Conservation (phyloP, 306 rosid genomes). For the Cucumis melo region DNA sequence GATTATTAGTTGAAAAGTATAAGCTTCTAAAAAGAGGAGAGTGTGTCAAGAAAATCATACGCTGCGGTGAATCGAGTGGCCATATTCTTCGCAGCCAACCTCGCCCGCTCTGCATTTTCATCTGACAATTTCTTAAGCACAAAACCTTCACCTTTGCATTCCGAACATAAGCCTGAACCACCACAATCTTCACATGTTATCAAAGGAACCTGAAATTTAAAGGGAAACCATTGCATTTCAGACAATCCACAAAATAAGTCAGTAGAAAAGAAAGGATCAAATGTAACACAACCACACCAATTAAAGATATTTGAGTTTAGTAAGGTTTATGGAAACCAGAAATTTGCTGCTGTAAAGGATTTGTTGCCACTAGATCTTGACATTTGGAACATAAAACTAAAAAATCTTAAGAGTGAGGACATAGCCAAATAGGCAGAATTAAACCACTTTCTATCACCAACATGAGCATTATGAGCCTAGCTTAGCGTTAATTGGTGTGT, state of each 20-base stretch:
- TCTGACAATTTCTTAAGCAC: constrained; percentile 67
- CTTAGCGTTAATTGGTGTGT: too few species aligned
- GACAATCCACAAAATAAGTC: neutral
- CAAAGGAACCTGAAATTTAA: constrained; percentile 37
- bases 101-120: constrained; percentile 62
- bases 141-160: constrained; percentile 93
- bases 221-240: neutral
- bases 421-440: neutral
- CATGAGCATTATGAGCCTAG: too few species aligned
- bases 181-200: constrained; percentile 54
- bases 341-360: neutral
- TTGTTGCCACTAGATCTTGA: neutral
- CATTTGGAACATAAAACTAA: neutral
- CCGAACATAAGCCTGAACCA: constrained; percentile 86
- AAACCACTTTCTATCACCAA: neutral
- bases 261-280: neutral
- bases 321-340: neutral
- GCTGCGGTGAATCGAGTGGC: constrained; percentile 83
- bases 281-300: neutral
- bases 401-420: neutral
- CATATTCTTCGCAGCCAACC: constrained; percentile 49
- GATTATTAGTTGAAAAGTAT: neutral
- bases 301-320: neutral
- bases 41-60: constrained; percentile 21
- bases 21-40: neutral